Conservation (phyloP, 2,329 filamentous ascomycete genomes). For the Trichocomaceae sp. region DNA sequence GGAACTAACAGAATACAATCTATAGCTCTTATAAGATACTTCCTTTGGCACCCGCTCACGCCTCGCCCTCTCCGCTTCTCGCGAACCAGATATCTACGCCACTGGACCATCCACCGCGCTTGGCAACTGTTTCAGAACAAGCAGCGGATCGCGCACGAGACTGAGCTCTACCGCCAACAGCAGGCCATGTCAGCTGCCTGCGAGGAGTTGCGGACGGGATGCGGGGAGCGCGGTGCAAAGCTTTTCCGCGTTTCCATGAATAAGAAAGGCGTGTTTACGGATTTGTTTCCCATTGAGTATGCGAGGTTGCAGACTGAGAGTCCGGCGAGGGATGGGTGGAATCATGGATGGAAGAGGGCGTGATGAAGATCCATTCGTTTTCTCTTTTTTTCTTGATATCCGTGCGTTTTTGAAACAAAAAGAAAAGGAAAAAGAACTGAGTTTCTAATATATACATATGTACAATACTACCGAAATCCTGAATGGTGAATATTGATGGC, state of each 20-base stretch:
- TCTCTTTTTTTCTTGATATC: background rate
- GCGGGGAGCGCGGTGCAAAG: conserved; percentile 44
- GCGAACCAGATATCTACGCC: conserved; percentile 77
- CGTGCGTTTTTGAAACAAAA: no score
- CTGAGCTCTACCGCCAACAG: conserved; percentile 71
- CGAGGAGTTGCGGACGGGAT: conserved; percentile 64
- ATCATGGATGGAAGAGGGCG: conserved; percentile 76
- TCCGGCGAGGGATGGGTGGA: conserved; percentile 75
- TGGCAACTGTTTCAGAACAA: conserved; percentile 76
- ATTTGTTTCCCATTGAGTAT: conserved; percentile 86
- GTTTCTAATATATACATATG: conserved; percentile 8
- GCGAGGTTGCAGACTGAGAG: conserved; percentile 66
- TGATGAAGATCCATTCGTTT: background rate
- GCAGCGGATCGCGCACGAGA: conserved; percentile 56
- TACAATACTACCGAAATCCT: background rate
- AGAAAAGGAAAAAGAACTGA: no score
- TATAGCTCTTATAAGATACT: conserved; percentile 60
- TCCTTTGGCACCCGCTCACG: conserved; percentile 61
- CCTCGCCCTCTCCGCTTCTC: conserved; percentile 80
- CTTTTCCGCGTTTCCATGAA: conserved; percentile 83
- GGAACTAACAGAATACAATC: background rate
- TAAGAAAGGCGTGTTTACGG: conserved; percentile 74
- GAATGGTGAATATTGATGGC: background rate
- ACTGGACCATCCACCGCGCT: conserved; percentile 98
- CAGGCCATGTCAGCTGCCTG: conserved; percentile 77